Base-by-base conservation (phyloP, 2,329 filamentous ascomycete genomes). In the Neopestalotiopsis sp. region DNA sequence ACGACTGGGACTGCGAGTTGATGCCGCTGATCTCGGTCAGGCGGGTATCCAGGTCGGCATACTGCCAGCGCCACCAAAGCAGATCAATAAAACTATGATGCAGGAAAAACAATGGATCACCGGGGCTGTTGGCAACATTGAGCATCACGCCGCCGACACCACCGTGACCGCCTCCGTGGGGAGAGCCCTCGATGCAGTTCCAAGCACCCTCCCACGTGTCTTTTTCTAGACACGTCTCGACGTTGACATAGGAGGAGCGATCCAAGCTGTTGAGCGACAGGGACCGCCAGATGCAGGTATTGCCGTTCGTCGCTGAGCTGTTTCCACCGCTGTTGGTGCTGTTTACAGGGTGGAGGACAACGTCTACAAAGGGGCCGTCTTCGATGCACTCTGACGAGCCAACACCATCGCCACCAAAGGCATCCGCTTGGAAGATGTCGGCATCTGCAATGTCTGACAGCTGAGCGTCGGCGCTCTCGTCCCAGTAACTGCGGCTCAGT, bases 21-120 rank as follows among this genome's bases (percentile, higher is more conserved):
- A 45, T 45, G 6, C 73, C 74, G 53, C 70, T 70, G 42, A 75
- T 75, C 2, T 77, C 72, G 10, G 49, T 73, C 5, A 75, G 70
- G 2, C 76, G 73, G 5, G 66, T 70, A 28, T 70, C 58, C 3
- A 76, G 65, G 42, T 74, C 70, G 2, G 67, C 61, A 20, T 71
- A 61, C 58, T 67, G 66, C 80, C 80, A 81, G 20, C 71, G 69
- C 71, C 76, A 73, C 76, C 75, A 76, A 9, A 74, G 65, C n/a
- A 72, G 70, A 68, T 76, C 76, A 49, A 78, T 68, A 45, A 71
- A 72, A 34, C 68, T 66, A 70, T 75, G 76, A 70, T 79, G 79
- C 68, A 80, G 14, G 73, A 75, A 81, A 67, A 81, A 82, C n/a
- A 82, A 28, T 0, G 79, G 76, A 59, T 78, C 76, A 1, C 71